Evolutionary conservation across 352 stramenopile species (phyloP), one percentile per base, ranked within the genome.

Genomic region (Phytopythium cucurbitacearum): DNA sequence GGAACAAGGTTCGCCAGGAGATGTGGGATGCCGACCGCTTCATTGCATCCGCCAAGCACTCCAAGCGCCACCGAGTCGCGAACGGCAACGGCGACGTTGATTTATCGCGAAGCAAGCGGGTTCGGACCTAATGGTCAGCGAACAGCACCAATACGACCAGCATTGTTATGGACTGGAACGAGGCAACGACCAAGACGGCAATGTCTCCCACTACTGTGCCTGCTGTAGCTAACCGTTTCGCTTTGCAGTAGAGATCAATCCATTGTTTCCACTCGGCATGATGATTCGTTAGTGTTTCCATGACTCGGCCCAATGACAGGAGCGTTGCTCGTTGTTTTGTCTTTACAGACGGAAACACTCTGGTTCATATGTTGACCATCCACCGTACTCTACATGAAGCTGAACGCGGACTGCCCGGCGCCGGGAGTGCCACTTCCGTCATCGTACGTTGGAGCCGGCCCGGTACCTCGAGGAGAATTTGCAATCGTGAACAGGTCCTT

Each of bases 401-500:
- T 86, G 60, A 94, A 94, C 48, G 85, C 85, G 53, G 85, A 94
- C 48, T 90, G 80, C 43, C 85, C 72, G 15, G 63, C 54, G 57
- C 52, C 10, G 44, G 16, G 33, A 16, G n/a, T 62, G 38, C 56
- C 28, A 15, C 61, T 54, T 21, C 53, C 39, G 16, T 49, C 53
- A 54, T 73, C 63, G 33, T 48, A 45, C 4, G 62, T 36, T 61
- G 56, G 21, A 21, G 51, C 33, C 34, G 59, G 61, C 41, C 40
- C 59, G 52, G 63, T 53, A 55, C 54, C 73, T 16, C 82, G 80
- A 13, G 85, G 82, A 11, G 85, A 95, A 60, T 93, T 93, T 53
- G 79, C 82, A 54, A 91, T 86, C 12, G 82, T 85, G 55, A 93
- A 95, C 3, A 95, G 59, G 39, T 92, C 85, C 62, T 93, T 95